These are phyloP conservation scores for Flaveria sonorensis DNA, from an alignment of 129 eudicot species.

Conservation along the genomic window DNA sequence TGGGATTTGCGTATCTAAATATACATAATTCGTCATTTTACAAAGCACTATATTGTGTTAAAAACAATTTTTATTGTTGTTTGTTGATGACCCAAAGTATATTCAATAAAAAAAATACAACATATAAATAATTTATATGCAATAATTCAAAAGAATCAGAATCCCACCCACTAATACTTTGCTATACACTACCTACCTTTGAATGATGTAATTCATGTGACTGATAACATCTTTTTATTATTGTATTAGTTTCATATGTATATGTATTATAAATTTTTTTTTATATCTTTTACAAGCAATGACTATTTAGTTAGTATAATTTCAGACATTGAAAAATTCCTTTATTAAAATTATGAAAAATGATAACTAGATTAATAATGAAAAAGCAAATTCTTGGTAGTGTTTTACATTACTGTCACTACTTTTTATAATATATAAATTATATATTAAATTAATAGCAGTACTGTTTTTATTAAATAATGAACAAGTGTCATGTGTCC, in stretches of 20 bases:
- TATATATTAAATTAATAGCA: no score
- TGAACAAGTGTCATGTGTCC: no score
- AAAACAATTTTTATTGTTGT: not conserved
- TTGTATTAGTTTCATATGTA: slow-evolving; percentile 4
- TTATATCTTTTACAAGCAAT: not conserved
- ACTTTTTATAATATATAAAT: no score
- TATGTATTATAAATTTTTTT: not conserved
- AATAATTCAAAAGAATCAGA: slow-evolving; percentile 28
- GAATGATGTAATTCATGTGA: slow-evolving; percentile 31
- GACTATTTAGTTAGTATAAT: not conserved
- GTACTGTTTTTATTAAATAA: no score
- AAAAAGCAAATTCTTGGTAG: not conserved
- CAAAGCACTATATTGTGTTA: not conserved
- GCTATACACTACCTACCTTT: slow-evolving; percentile 25
- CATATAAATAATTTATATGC: not conserved
- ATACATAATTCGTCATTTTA: not conserved
- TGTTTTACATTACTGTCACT: no score
- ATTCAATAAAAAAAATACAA: not conserved
- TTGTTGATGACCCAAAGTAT: not conserved
- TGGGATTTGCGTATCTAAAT: no score
- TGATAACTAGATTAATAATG: not conserved
- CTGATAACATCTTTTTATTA: slow-evolving; percentile 11
- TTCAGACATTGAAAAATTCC: not conserved
- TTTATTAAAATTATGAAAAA: not conserved
- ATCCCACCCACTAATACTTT: slow-evolving; percentile 28